phyloP scores from a whole-genome alignment of 2,329 filamentous ascomycete genomes.

The Fusarium sp. region DNA sequence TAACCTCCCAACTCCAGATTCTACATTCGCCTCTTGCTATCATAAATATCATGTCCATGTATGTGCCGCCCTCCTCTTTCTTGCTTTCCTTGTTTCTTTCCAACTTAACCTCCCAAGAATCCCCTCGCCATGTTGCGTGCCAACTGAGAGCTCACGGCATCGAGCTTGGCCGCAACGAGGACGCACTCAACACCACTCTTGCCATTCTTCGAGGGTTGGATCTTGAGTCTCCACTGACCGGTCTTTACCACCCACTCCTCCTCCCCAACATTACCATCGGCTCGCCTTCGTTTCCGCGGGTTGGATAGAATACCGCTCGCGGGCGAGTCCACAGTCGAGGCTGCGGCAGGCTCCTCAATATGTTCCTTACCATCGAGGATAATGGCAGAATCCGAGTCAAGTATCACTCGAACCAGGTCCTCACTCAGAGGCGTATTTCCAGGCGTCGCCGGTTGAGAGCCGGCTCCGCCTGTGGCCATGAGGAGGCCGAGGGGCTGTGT shows the following conservation, averaged over 20 bases:
- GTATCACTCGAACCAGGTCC: constrained; percentile 69
- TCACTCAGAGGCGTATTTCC: constrained; percentile 74
- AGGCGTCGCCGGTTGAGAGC: constrained; percentile 68
- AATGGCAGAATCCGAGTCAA: constrained; percentile 68
- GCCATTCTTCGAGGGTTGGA: constrained; percentile 62
- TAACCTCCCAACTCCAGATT: not conserved
- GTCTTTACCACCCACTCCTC: constrained; percentile 69
- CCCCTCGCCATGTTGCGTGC: constrained; percentile 69
- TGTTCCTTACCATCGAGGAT: constrained; percentile 64
- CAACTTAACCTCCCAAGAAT: constrained; percentile 61
- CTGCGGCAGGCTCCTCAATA: constrained; percentile 40
- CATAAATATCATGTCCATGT: not conserved
- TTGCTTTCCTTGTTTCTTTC: not conserved
- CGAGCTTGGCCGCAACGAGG: constrained; percentile 77
- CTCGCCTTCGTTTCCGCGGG: constrained; percentile 57
- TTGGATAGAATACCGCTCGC: constrained; percentile 44
- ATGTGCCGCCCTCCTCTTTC: not conserved
- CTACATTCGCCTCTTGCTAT: not conserved
- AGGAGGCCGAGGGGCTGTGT: constrained; percentile 69
- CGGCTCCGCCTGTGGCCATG: constrained; percentile 69
- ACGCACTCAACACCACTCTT: constrained; percentile 71
- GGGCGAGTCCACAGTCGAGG: constrained; percentile 42
- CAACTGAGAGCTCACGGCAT: constrained; percentile 71
- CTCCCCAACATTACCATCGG: constrained; percentile 47
- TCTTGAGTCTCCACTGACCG: constrained; percentile 75